Conservation (phyloP, 2,329 filamentous ascomycete genomes). For the Aureobasidium subglaciale region DNA sequence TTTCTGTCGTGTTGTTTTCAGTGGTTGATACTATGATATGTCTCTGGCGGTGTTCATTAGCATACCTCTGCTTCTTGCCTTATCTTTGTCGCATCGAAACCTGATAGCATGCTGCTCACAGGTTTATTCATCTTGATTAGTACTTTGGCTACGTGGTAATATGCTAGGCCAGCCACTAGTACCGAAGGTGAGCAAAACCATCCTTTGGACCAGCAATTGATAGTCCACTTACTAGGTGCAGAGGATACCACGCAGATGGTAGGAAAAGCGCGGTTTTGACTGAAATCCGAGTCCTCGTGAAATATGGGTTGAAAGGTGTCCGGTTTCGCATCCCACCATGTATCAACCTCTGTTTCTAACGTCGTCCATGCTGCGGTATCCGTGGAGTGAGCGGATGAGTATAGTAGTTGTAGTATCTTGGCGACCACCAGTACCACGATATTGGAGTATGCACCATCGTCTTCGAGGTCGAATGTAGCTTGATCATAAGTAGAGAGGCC, state of each 20-base stretch:
- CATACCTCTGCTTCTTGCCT: not conserved
- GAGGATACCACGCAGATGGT: slow-evolving; percentile 28
- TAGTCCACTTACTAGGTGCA: slow-evolving; percentile 25
- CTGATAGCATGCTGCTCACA: slow-evolving; percentile 14
- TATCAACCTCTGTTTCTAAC: slow-evolving; percentile 15
- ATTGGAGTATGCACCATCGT: slow-evolving; percentile 35
- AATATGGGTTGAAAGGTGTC: slow-evolving; percentile 25
- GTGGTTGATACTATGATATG: not conserved
- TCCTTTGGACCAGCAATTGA: too few relatives aligned
- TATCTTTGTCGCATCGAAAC: slow-evolving; percentile 19
- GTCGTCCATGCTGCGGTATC: not conserved
- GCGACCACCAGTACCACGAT: slow-evolving; percentile 35
- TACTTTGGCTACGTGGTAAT: slow-evolving; percentile 30
- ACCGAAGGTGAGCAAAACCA: too few relatives aligned
- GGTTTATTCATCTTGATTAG: slow-evolving; percentile 20
- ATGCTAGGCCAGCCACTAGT: slow-evolving; percentile 31
- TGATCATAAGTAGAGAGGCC: slow-evolving; percentile 33
- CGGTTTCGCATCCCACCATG: slow-evolving; percentile 18
- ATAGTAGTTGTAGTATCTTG: slow-evolving; percentile 27
- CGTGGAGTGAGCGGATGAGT: not conserved
- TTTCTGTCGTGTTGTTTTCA: not conserved
- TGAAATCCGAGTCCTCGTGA: slow-evolving; percentile 18
- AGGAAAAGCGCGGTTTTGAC: slow-evolving; percentile 23
- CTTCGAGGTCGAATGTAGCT: slow-evolving; percentile 32
- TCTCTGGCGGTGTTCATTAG: not conserved